Base-by-base conservation (phyloP, 495 filamentous ascomycete genomes). In the Penicillium malachiteum region DNA sequence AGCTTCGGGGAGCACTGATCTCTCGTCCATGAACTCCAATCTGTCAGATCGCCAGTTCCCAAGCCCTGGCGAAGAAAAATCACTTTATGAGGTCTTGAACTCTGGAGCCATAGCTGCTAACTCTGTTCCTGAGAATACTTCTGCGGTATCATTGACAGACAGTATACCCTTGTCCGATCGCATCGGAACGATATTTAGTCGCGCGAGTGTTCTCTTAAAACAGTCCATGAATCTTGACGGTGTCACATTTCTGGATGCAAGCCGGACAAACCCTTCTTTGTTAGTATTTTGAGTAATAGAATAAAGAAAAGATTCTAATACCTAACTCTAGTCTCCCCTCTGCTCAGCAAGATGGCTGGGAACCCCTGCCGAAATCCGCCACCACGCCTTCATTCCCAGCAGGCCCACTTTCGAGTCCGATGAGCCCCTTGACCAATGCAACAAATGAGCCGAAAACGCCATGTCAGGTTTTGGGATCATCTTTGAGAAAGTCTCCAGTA, bases 221-320 rank as follows among this genome's bases (percentile, higher is more conserved):
- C 65, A 71, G 1, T 73, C 75, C 0, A 72, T 77, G 58, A 69
- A 72, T 45, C 57, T 76, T n/a, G 74, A 75, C 44, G 75, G 75
- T 7, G 75, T 77, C 1, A 32, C 65, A 3, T 76, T 77, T 39
- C 56, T 75, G 4, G 74, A 78, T 56, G 71, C 72, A 12, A 54
- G 57, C 18, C 66, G 51, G 5, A 63, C 47, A 9, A 69, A 69
- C 35, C 52, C 64, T 33, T 62, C 62, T 14, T 60, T 65, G 63
- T 65, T 6, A 62, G 67, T 61, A 1, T 3, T 17, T 16, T 10
- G 7, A 1, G 9, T 26, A 26, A 26, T 13, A 11, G 12, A 14
- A 7, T 14, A 7, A 5, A 1, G 30, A 8, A 4, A 31, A 10
- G 1, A 30, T 9, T 10, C 35, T 26, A 31, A 39, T 6, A 48